phyloP scores from a whole-genome alignment of 73 alveolate species.

The Paramecium octaurelia region DNA sequence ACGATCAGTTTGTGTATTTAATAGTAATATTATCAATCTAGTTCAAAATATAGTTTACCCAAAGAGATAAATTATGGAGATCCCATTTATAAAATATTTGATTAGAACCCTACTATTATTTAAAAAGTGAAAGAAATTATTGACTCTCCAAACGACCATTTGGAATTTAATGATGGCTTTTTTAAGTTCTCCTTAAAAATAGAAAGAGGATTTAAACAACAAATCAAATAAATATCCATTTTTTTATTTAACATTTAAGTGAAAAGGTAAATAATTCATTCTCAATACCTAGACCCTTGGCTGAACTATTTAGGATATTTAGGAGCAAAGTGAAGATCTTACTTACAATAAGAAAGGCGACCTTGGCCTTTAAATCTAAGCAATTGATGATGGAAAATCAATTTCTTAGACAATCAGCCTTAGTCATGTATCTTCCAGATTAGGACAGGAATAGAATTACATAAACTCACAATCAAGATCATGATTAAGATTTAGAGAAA shows the following conservation, averaged over 20 bases:
- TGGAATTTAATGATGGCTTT: constrained; percentile 42
- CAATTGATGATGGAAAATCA: not conserved
- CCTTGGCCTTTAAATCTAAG: constrained; percentile 12
- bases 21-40: not conserved
- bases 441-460: not conserved
- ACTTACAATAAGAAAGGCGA: not conserved
- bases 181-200: not conserved
- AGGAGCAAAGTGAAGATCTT: not conserved
- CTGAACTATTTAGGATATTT: not conserved
- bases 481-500: not conserved
- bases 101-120: not conserved
- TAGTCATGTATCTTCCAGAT: constrained; percentile 23
- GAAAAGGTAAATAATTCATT: not conserved
- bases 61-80: not conserved
- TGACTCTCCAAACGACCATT: constrained; percentile 6
- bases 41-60: not conserved
- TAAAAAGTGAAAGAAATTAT: not conserved
- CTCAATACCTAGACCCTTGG: not conserved
- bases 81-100: constrained; percentile 8
- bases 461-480: not conserved
- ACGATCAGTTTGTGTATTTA: not conserved
- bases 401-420: not conserved
- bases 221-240: not conserved
- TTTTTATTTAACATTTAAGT: constrained; percentile 33
- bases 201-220: constrained; percentile 7